phyloP scores from a whole-genome alignment of 176 grass and related monocot genomes.

The Aegilops sharonensis region DNA sequence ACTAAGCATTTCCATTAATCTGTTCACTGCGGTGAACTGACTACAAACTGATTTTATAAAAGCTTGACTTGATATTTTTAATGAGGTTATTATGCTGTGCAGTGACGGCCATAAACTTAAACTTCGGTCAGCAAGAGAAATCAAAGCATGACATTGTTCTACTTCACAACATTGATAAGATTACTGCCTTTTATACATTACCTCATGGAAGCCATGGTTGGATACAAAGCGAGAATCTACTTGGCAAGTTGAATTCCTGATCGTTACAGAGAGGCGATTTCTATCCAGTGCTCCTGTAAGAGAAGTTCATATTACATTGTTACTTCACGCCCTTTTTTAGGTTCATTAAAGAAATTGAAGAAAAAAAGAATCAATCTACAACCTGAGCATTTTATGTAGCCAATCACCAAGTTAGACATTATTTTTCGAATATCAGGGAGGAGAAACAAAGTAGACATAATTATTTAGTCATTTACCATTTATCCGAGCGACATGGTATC shows the following conservation, averaged over 20 bases:
- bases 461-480: constrained; percentile 61
- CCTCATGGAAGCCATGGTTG: constrained; percentile 86
- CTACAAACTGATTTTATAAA: not conserved
- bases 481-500: constrained; percentile 81
- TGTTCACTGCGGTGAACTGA: not conserved
- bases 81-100: not conserved
- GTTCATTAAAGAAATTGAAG: not conserved
- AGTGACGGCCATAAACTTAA: constrained; percentile 1
- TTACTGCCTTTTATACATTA: constrained; percentile 40
- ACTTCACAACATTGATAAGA: not conserved
- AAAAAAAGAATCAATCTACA: constrained; percentile 21
- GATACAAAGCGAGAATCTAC: constrained; percentile 83
- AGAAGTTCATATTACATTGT: constrained; percentile 29
- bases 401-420: constrained; percentile 17
- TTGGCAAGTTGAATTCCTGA: constrained; percentile 64
- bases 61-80: not conserved
- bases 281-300: constrained; percentile 69
- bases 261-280: constrained; percentile 69
- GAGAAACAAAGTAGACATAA: constrained; percentile 4
- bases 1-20: not conserved
- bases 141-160: not conserved
- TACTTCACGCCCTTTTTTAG: not conserved
- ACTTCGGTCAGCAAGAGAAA: not conserved
- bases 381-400: not conserved
- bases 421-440: not conserved